Percentiles rank a stretch among this genome's conserved stretches.
phyloP scores from a whole-genome alignment of 441 rosid genomes.

The Raphanus hybrid region DNA sequence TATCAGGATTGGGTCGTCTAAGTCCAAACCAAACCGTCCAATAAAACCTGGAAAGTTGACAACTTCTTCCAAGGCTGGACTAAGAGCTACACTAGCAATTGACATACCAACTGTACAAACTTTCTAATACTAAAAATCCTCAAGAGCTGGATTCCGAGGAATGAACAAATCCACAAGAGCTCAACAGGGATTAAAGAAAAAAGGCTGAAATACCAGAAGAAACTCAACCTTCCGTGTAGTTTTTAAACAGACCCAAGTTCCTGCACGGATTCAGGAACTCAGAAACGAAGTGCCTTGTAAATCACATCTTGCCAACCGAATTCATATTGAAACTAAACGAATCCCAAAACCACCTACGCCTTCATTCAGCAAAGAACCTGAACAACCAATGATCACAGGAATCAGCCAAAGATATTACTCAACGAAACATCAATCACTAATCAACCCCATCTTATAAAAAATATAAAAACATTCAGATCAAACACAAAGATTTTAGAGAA shows the following conservation, averaged over 20 bases:
- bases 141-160: constrained; percentile 5
- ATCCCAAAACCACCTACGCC: constrained; percentile 28
- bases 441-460: neutral
- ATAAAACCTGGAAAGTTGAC: constrained; percentile 44
- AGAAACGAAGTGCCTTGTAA: constrained; percentile 24
- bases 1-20: constrained; percentile 55
- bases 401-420: constrained; percentile 1
- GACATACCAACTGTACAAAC: constrained; percentile 52
- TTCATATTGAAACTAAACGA: constrained; percentile 10
- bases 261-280: constrained; percentile 49
- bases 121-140: constrained; percentile 29
- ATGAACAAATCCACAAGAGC: constrained; percentile 20
- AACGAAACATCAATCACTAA: constrained; percentile 3
- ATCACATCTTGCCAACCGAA: constrained; percentile 40
- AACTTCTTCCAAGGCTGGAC: constrained; percentile 59
- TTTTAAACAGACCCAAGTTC: constrained; percentile 31
- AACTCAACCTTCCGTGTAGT: constrained; percentile 38
- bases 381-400: constrained; percentile 18
- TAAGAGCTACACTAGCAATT: constrained; percentile 60
- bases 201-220: constrained; percentile 9
- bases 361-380: constrained; percentile 31
- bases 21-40: constrained; percentile 36
- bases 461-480: neutral
- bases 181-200: constrained; percentile 22
- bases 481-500: neutral